These are phyloP conservation scores for Rhodotorula mucilaginosa DNA, from an alignment of 1,284 basidiomycete genomes.

Conservation along the genomic window DNA sequence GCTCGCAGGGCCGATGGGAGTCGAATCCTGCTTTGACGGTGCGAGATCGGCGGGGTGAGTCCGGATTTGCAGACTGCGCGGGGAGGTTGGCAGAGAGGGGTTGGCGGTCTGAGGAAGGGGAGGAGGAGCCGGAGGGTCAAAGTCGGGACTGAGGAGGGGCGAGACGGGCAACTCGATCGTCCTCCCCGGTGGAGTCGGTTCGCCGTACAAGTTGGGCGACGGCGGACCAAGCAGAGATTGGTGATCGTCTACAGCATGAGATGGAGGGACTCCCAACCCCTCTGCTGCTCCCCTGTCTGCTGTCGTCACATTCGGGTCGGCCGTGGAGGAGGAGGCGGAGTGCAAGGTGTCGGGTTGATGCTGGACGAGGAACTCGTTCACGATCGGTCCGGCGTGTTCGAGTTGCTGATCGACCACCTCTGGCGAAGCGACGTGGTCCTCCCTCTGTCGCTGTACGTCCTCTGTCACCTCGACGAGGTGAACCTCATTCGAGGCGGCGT, in stretches of 20 bases:
- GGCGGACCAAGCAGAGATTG: background rate
- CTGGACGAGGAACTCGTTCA: background rate
- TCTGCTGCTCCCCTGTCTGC: background rate
- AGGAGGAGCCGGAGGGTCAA: background rate
- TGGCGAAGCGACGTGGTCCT: background rate
- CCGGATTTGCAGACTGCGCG: background rate
- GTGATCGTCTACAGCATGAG: background rate
- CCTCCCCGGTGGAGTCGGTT: constrained; percentile 4
- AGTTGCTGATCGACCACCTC: background rate
- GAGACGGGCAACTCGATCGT: constrained; percentile 1
- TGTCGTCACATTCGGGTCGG: background rate
- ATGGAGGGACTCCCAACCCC: background rate
- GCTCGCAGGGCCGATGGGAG: background rate
- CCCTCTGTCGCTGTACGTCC: background rate
- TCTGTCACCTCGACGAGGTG: no score
- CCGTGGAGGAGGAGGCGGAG: background rate
- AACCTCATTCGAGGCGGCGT: no score
- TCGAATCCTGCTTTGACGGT: constrained; percentile 17
- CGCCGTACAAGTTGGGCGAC: constrained; percentile 13
- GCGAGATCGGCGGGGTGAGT: constrained; percentile 35
- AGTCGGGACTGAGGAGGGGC: background rate
- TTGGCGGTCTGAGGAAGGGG: background rate
- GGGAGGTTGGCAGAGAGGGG: background rate
- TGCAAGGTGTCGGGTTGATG: background rate
- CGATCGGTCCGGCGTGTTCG: background rate